Conservation (phyloP, 176 grass and related monocot genomes). For the Oryza glaberrima region DNA sequence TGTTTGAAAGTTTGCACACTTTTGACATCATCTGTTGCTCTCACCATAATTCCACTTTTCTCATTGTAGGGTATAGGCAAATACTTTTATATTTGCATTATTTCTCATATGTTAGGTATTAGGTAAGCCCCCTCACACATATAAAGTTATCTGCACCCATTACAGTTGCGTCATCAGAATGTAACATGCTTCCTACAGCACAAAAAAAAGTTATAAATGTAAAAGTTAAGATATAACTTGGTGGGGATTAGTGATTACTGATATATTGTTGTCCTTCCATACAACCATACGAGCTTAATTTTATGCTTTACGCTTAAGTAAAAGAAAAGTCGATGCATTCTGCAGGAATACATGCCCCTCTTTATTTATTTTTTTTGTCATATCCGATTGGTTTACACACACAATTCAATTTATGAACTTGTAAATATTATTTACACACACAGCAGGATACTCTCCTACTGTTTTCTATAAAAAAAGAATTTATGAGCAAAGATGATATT, state of each 20-base stretch:
- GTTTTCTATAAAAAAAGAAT: not conserved
- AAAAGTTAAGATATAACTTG: conserved; percentile 38
- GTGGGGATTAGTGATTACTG: conserved; percentile 11
- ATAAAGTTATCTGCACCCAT: conserved; percentile 38
- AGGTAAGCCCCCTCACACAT: conserved; percentile 35
- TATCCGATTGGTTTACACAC: not conserved
- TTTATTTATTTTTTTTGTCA: not conserved
- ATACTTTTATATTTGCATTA: conserved; percentile 25
- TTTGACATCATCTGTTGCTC: conserved; percentile 28
- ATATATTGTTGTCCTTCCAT: conserved; percentile 13
- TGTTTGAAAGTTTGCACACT: conserved; percentile 7
- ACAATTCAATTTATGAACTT: not conserved
- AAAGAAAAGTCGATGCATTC: not conserved
- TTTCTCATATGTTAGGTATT: conserved; percentile 48
- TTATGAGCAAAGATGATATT: conserved; percentile 32
- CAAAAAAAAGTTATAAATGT: not conserved
- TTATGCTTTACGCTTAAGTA: conserved; percentile 1
- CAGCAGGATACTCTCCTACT: not conserved
- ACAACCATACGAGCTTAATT: not conserved
- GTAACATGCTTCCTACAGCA: conserved; percentile 18
- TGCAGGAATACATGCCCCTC: not conserved
- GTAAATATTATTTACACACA: not conserved
- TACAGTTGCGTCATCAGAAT: conserved; percentile 36
- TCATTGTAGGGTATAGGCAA: conserved; percentile 26
- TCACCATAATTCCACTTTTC: conserved; percentile 25